Base-by-base conservation (phyloP, 192 early-diverging fungal species). In the Irineochytrium annulatum region DNA sequence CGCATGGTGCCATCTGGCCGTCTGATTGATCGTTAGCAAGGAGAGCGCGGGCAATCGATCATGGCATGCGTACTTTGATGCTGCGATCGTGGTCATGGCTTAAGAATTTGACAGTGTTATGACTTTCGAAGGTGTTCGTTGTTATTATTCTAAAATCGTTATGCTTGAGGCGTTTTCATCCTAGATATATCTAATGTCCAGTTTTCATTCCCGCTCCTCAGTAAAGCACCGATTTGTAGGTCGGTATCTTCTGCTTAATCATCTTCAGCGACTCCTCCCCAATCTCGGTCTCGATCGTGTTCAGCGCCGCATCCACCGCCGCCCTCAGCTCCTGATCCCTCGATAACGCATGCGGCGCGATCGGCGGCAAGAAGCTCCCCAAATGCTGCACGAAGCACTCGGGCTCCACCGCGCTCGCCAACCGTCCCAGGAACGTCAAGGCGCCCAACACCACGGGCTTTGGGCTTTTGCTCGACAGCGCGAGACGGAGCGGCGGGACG, bases 1-100 rank as follows among this genome's bases (percentile, higher is more conserved):
- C 89, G 75, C 34, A 82, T 44, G 17, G 80, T 77, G 31, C 89
- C 89, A 55, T 90, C 89, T 3, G 89, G 70, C 24, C 89, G 77
- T n/a, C n/a, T n/a, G n/a, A n/a, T n/a, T n/a, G n/a, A n/a, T n/a
- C n/a, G n/a, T n/a, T n/a, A n/a, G n/a, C n/a, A n/a, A n/a, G n/a
- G n/a, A n/a, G n/a, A n/a, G n/a, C n/a, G n/a, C n/a, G n/a, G n/a
- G n/a, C n/a, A n/a, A n/a, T n/a, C n/a, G n/a, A n/a, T n/a, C n/a
- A n/a, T n/a, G n/a, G n/a, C n/a, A n/a, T n/a, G n/a, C n/a, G n/a
- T n/a, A n/a, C n/a, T n/a, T n/a, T n/a, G n/a, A n/a, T n/a, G n/a
- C n/a, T n/a, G n/a, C n/a, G n/a, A n/a, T n/a, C n/a, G n/a, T n/a
- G n/a, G n/a, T n/a, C n/a, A n/a, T n/a, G n/a, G n/a, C n/a, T n/a